phyloP scores from a whole-genome alignment of 2,329 filamentous ascomycete genomes.

The Macroventuria anomochaeta region DNA sequence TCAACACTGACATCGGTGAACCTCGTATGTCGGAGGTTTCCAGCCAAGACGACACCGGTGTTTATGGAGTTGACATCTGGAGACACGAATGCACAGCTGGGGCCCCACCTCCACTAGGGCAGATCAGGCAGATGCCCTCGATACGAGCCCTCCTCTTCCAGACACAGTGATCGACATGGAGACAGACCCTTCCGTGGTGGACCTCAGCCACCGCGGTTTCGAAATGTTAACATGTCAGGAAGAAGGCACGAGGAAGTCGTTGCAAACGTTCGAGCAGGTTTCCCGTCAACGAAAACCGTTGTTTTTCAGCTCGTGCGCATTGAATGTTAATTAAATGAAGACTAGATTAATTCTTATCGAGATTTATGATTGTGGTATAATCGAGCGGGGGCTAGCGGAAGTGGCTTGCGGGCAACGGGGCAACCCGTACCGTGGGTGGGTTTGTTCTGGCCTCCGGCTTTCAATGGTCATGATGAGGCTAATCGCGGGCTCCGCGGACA shows the following conservation, averaged over 20 bases:
- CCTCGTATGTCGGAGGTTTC: neutral
- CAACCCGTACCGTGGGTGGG: neutral
- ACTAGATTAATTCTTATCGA: too few species aligned
- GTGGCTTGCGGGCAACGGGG: conserved; percentile 14
- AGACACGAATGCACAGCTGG: neutral
- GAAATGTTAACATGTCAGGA: neutral
- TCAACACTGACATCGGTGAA: neutral
- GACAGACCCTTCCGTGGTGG: neutral
- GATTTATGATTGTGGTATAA: too few species aligned
- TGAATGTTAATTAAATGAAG: neutral
- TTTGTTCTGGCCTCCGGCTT: conserved; percentile 1
- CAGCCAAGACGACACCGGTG: neutral
- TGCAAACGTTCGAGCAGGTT: neutral
- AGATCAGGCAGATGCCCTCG: neutral
- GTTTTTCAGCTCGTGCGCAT: neutral
- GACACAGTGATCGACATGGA: conserved; percentile 9
- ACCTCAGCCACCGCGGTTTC: conserved; percentile 3
- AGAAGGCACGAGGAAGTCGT: neutral
- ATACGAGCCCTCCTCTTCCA: conserved; percentile 5
- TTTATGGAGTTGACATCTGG: neutral
- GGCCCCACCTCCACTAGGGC: neutral
- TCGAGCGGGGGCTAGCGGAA: conserved; percentile 3
- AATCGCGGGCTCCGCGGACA: conserved; percentile 2
- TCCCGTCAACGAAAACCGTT: neutral
- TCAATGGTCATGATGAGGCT: neutral